Conservation (phyloP, 164 flowering plant genomes). For the Dillenia turbinata region DNA sequence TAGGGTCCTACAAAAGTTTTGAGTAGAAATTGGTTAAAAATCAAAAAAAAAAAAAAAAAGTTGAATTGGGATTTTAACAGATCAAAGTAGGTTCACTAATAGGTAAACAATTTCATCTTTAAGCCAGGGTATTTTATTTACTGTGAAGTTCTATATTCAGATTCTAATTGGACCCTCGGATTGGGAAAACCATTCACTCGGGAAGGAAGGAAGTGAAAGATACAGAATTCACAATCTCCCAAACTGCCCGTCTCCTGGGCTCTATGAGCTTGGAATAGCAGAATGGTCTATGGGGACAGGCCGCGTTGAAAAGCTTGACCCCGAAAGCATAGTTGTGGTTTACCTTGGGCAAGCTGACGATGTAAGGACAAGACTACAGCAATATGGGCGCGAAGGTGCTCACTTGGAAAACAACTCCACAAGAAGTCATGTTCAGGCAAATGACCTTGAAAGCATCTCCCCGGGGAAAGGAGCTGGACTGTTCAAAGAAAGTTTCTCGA, state of each 20-base stretch:
- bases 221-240: conserved; percentile 57
- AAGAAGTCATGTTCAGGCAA: conserved; percentile 6
- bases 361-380: conserved; percentile 63
- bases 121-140: no score
- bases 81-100: no score
- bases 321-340: conserved; percentile 38
- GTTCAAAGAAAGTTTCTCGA: conserved; percentile 58
- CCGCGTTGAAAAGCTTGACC: conserved; percentile 35
- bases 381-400: conserved; percentile 72
- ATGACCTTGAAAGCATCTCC: conserved; percentile 5
- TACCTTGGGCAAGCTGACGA: conserved; percentile 80
- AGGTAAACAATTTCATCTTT: no score
- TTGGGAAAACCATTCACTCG: conserved; percentile 61
- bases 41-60: no score
- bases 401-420: conserved; percentile 57
- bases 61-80: no score
- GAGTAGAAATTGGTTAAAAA: no score
- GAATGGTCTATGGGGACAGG: conserved; percentile 19
- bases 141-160: conserved; percentile 22
- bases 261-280: conserved; percentile 76
- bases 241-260: conserved; percentile 35
- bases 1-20: no score
- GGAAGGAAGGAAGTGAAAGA: conserved; percentile 71
- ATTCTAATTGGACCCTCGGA: conserved; percentile 78
- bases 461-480: conserved; percentile 37